Conservation (phyloP, 2,329 filamentous ascomycete species). For the Scedosporium dehoogii region DNA sequence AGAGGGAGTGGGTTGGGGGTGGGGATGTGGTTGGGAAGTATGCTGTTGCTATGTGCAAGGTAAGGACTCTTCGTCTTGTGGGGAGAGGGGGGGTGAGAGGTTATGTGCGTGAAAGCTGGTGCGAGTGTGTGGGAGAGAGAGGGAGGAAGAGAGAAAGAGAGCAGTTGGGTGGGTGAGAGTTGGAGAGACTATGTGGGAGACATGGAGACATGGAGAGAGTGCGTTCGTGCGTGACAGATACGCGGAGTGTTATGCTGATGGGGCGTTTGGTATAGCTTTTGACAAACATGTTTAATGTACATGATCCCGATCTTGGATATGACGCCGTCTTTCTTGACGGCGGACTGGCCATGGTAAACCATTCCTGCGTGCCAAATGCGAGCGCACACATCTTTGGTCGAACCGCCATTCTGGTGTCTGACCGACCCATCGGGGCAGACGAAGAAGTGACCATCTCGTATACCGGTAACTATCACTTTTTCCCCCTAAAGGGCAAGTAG, state of each 20-base stretch:
- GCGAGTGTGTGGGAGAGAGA: background rate
- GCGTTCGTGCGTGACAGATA: slow-evolving; percentile 4
- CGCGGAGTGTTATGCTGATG: background rate
- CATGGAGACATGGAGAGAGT: background rate
- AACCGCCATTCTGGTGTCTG: slow-evolving; percentile 39
- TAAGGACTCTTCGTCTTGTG: slow-evolving; percentile 15
- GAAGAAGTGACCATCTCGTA: slow-evolving; percentile 55
- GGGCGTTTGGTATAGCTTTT: slow-evolving; percentile 34
- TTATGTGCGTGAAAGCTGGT: background rate
- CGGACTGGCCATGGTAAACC: slow-evolving; percentile 49
- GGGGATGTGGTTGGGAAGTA: slow-evolving; percentile 28
- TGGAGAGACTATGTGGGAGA: background rate
- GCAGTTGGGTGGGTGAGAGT: background rate
- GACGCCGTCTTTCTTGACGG: slow-evolving; percentile 48
- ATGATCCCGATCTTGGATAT: slow-evolving; percentile 40
- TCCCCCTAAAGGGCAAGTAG: background rate
- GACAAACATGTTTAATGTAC: slow-evolving; percentile 51
- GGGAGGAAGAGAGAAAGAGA: background rate
- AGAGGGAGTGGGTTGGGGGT: slow-evolving; percentile 27
- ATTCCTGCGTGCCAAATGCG: slow-evolving; percentile 52
- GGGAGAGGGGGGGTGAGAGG: background rate
- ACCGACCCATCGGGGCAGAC: slow-evolving; percentile 35
- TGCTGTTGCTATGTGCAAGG: slow-evolving; percentile 43
- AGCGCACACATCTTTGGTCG: slow-evolving; percentile 45
- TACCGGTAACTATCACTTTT: slow-evolving; percentile 31